Conservation (phyloP, 176 grass and related monocot species). For the Lolium multiflorum region DNA sequence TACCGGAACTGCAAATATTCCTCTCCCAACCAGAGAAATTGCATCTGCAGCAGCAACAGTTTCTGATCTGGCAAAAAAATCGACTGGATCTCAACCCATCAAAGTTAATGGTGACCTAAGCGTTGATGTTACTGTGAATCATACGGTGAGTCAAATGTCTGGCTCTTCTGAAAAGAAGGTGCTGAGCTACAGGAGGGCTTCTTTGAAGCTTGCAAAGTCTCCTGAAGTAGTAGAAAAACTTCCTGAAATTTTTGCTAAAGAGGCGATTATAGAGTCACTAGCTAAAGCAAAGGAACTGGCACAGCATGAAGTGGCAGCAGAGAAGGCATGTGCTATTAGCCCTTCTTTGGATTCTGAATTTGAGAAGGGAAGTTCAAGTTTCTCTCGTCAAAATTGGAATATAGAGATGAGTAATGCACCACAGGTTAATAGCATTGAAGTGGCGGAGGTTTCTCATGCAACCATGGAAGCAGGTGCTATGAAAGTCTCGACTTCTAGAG, state of each 20-base stretch:
- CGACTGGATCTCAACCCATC: conserved; percentile 2
- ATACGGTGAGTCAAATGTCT: conserved; percentile 27
- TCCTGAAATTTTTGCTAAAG: conserved; percentile 37
- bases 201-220: conserved; percentile 59
- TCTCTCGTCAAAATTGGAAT: conserved; percentile 34
- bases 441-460: conserved; percentile 42
- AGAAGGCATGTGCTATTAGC: not conserved
- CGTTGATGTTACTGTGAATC: conserved; percentile 20
- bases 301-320: not conserved
- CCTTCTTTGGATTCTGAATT: conserved; percentile 41
- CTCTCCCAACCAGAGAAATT: conserved; percentile 44
- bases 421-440: conserved; percentile 33
- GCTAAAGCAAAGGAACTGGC: conserved; percentile 28
- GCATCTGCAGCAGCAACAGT: conserved; percentile 38
- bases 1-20: conserved; percentile 20
- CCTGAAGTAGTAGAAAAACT: conserved; percentile 27
- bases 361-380: conserved; percentile 35
- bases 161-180: conserved; percentile 45
- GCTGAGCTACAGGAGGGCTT: conserved; percentile 49
- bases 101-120: conserved; percentile 23
- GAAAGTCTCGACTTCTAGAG: conserved; percentile 33
- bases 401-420: conserved; percentile 34
- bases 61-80: conserved; percentile 37
- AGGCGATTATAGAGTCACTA: conserved; percentile 18
- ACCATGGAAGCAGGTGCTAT: conserved; percentile 39